phyloP scores from a whole-genome alignment of 306 rosid genomes.

The Lagenaria siceraria region DNA sequence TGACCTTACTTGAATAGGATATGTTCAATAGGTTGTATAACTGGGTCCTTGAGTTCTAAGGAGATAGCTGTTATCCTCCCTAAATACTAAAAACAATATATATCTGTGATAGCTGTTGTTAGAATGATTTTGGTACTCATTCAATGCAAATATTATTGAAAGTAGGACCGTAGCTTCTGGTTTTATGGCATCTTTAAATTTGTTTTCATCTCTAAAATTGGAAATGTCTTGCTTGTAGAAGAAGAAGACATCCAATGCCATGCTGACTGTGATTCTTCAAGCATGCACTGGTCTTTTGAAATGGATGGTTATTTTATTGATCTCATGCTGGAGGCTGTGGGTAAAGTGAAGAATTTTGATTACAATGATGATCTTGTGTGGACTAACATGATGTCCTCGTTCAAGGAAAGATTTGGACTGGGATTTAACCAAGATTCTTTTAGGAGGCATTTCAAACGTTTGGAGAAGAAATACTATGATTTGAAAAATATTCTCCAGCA shows the following conservation, averaged over 20 bases:
- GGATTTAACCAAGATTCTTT: constrained; percentile 21
- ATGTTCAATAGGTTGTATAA: too few relatives aligned
- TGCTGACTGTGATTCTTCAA: constrained; percentile 14
- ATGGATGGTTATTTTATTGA: constrained; percentile 43
- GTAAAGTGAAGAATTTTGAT: constrained; percentile 23
- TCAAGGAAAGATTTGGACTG: constrained; percentile 38
- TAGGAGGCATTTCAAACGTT: constrained; percentile 18
- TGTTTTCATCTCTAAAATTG: neutral
- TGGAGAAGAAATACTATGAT: constrained; percentile 32
- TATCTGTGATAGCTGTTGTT: neutral
- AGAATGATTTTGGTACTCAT: neutral
- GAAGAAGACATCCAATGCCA: constrained; percentile 23
- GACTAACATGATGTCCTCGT: constrained; percentile 20
- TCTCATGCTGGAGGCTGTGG: constrained; percentile 28
- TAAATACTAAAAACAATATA: neutral
- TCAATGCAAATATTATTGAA: neutral
- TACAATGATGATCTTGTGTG: constrained; percentile 19
- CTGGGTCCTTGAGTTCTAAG: too few relatives aligned
- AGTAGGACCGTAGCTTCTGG: neutral
- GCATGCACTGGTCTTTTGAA: constrained; percentile 35
- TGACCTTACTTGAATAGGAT: too few relatives aligned
- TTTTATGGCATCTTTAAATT: neutral
- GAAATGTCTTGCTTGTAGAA: constrained; percentile 14
- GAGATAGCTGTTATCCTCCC: neutral
- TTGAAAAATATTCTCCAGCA: constrained; percentile 33